Evolutionary conservation across 2,329 filamentous ascomycete species (phyloP).

Genomic region (Endoconidiophora polonica): DNA sequence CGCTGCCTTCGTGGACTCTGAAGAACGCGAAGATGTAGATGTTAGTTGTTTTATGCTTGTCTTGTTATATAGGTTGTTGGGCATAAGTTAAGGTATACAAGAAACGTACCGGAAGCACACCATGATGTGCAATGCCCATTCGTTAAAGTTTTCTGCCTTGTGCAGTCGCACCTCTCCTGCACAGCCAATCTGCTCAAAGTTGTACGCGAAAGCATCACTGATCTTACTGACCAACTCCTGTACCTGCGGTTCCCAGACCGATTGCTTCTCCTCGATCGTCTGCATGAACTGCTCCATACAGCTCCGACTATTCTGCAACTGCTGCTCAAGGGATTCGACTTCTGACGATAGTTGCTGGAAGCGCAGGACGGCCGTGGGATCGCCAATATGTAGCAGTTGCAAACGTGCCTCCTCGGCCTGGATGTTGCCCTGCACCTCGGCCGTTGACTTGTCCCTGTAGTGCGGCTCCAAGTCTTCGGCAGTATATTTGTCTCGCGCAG

Average conservation of each 20-base stretch:
- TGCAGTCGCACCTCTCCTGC: slow-evolving; percentile 77
- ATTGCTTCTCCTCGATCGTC: slow-evolving; percentile 49
- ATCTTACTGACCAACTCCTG: slow-evolving; percentile 66
- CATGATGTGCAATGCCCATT: slow-evolving; percentile 84
- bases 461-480: slow-evolving; percentile 27
- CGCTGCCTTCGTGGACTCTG: slow-evolving; percentile 13
- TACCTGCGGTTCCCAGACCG: slow-evolving; percentile 67
- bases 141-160: slow-evolving; percentile 85
- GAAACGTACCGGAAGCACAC: slow-evolving; percentile 72
- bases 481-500: slow-evolving; percentile 21
- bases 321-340: slow-evolving; percentile 46
- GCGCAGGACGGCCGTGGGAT: slow-evolving; percentile 57
- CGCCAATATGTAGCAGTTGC: slow-evolving; percentile 63
- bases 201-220: slow-evolving; percentile 79
- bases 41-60: background rate
- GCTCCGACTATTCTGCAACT: slow-evolving; percentile 36
- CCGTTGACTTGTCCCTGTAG: slow-evolving; percentile 33
- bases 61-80: slow-evolving; percentile 11
- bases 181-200: slow-evolving; percentile 87
- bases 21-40: background rate
- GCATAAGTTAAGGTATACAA: background rate
- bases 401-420: slow-evolving; percentile 57
- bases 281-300: slow-evolving; percentile 37
- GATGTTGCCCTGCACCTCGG: slow-evolving; percentile 57
- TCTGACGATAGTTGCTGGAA: slow-evolving; percentile 56